Evolutionary conservation across 306 rosid species (phyloP).

Genomic region (Carpinus fangiana): DNA sequence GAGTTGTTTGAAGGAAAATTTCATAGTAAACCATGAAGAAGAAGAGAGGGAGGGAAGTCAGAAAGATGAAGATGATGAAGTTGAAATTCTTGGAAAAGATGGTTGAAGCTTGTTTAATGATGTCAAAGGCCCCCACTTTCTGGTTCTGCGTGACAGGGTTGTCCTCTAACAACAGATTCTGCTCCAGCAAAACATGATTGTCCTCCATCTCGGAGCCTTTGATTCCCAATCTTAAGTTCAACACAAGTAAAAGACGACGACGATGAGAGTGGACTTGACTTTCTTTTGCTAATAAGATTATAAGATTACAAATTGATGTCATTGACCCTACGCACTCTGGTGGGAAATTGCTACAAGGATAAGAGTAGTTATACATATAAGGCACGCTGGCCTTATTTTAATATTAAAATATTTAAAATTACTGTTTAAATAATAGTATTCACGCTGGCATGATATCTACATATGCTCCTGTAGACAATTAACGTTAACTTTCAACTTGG

Average conservation of each 20-base stretch:
- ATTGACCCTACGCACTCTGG: too few species aligned
- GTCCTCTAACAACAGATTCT: neutral
- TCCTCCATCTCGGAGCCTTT: conserved; percentile 36
- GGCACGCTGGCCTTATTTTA: too few species aligned
- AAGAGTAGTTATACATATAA: too few species aligned
- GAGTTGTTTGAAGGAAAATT: conserved; percentile 30
- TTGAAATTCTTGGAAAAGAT: conserved; percentile 40
- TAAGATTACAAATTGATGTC: too few species aligned
- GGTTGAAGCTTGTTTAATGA: conserved; percentile 39
- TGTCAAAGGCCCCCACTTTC: conserved; percentile 38
- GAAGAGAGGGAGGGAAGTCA: conserved; percentile 51
- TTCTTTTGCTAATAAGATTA: too few species aligned
- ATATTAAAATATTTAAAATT: too few species aligned
- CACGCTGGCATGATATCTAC: too few species aligned
- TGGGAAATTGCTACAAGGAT: too few species aligned
- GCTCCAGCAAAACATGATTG: conserved; percentile 35
- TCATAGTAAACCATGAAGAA: conserved; percentile 48
- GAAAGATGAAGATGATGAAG: conserved; percentile 49
- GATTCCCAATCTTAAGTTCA: conserved; percentile 7
- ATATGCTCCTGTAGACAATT: too few species aligned
- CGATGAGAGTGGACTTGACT: neutral
- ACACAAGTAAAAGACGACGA: neutral
- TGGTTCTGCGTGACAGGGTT: neutral
- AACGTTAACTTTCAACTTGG: too few species aligned
- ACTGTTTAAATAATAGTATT: too few species aligned